Percentiles rank a stretch among this genome's conserved stretches.
These are phyloP conservation scores for Fraxinus quadrangulata DNA, from an alignment of 257 asterid species.

Conservation along the genomic window DNA sequence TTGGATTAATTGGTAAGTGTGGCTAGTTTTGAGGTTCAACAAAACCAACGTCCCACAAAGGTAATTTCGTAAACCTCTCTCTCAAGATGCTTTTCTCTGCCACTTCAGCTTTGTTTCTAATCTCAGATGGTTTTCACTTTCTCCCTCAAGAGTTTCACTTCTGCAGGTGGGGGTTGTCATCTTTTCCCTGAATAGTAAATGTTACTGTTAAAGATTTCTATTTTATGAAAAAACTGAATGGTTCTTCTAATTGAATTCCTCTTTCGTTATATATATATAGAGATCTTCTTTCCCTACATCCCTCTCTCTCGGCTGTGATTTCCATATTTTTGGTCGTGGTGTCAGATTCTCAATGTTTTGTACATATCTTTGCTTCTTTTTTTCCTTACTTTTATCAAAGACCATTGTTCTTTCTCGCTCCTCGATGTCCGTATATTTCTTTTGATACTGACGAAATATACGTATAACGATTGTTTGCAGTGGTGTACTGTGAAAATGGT, in stretches of 20 bases:
- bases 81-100: too few relatives aligned
- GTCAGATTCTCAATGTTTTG: conserved; percentile 1
- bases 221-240: too few relatives aligned
- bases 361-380: not conserved
- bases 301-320: not conserved
- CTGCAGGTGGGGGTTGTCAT: conserved; percentile 37
- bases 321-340: conserved; percentile 15
- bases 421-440: not conserved
- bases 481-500: conserved; percentile 32
- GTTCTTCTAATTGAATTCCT: too few relatives aligned
- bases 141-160: conserved; percentile 44
- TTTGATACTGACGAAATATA: not conserved
- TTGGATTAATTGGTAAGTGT: too few relatives aligned
- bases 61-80: too few relatives aligned
- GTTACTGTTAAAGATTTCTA: too few relatives aligned
- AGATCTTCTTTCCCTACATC: too few relatives aligned
- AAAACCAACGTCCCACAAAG: too few relatives aligned
- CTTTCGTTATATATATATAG: too few relatives aligned
- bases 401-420: not conserved
- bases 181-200: conserved; percentile 32
- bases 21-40: too few relatives aligned
- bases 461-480: not conserved
- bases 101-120: not conserved
- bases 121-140: not conserved
- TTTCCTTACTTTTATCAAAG: not conserved